Conservation (phyloP, 257 asterid genomes). For the Jaltomata sinuosa region DNA sequence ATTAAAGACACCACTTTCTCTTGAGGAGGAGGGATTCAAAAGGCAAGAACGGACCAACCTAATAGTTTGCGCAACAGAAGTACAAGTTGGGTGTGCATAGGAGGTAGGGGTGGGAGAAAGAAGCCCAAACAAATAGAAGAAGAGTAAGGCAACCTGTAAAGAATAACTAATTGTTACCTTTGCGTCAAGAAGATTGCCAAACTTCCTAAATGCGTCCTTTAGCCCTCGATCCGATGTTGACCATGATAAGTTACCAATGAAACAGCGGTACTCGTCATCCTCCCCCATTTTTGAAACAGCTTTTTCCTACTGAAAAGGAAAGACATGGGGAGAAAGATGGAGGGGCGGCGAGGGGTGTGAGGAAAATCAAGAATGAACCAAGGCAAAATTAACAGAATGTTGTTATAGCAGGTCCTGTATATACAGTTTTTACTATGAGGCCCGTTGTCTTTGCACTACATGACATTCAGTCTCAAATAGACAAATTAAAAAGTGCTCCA, state of each 20-base stretch:
- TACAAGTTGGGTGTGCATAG: background rate
- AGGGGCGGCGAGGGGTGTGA: background rate
- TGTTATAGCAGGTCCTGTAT: background rate
- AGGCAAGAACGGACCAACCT: background rate
- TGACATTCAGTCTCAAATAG: background rate
- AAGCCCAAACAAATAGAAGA: background rate
- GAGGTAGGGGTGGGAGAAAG: background rate
- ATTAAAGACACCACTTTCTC: background rate
- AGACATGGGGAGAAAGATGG: background rate
- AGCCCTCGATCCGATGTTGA: slow-evolving; percentile 63
- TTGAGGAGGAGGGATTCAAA: background rate
- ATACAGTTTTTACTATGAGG: background rate
- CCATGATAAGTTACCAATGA: slow-evolving; percentile 77
- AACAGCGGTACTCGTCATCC: slow-evolving; percentile 65
- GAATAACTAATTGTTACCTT: slow-evolving; percentile 33
- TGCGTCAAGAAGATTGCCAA: slow-evolving; percentile 64
- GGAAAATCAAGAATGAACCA: background rate
- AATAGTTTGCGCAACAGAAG: background rate
- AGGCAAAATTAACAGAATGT: background rate
- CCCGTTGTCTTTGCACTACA: background rate
- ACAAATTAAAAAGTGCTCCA: background rate
- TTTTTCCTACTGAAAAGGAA: slow-evolving; percentile 7
- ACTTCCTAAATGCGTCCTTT: slow-evolving; percentile 63
- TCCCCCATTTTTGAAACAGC: slow-evolving; percentile 41
- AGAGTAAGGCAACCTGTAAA: background rate